These are phyloP conservation scores for Rhynchospora pubera DNA, from an alignment of 176 grass and related monocot species.

Conservation along the genomic window DNA sequence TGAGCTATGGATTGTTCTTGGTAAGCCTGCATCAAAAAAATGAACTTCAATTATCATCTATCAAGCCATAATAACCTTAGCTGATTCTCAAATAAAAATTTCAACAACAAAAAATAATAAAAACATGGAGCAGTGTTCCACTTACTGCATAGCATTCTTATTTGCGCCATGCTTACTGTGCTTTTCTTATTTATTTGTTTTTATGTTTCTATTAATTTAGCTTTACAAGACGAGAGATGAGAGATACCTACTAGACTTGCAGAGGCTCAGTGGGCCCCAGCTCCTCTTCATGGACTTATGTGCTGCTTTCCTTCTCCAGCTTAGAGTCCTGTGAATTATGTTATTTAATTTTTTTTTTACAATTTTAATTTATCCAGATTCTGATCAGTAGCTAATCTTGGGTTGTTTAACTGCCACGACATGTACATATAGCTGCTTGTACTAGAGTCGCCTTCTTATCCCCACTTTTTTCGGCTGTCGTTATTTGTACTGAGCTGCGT, in stretches of 20 bases:
- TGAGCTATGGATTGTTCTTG: neutral
- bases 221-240: constrained; percentile 91
- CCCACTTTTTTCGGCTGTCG: neutral
- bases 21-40: neutral
- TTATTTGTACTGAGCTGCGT: neutral
- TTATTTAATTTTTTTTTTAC: neutral
- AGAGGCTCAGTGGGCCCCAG: constrained; percentile 57
- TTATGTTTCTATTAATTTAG: constrained; percentile 27
- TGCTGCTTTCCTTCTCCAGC: constrained; percentile 66
- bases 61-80: neutral
- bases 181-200: constrained; percentile 1
- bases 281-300: constrained; percentile 79
- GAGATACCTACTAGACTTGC: constrained; percentile 76
- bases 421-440: constrained; percentile 17
- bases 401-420: constrained; percentile 18
- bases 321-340: constrained; percentile 51
- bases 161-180: neutral
- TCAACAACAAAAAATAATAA: neutral
- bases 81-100: neutral
- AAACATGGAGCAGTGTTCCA: neutral
- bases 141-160: neutral
- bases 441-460: neutral
- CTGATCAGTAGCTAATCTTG: constrained; percentile 13
- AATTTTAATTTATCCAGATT: constrained; percentile 15
- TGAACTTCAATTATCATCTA: neutral